Base-by-base conservation (phyloP, 2,329 filamentous ascomycete genomes). In the Penicillium verrucosum region DNA sequence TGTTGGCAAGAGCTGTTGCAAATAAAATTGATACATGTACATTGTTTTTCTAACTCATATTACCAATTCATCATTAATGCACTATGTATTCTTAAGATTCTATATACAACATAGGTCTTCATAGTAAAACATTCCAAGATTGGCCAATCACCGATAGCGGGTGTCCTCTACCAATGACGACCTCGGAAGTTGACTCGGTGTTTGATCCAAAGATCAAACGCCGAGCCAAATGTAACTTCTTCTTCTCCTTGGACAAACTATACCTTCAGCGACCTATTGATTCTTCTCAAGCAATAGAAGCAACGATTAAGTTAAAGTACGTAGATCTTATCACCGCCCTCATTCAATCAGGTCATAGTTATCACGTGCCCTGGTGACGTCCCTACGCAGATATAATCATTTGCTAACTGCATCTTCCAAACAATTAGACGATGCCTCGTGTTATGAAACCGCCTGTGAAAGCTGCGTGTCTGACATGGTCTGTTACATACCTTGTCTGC, bases 1-100 rank as follows among this genome's bases (percentile, higher is more conserved):
- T 30, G 23, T 56, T 25, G 51, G 43, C 5, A 59, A 54, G 16
- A 10, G 18, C 30, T 65, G 63, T 42, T 53, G 58, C n/a, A 54
- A 58, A 55, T 52, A 34, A 34, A 51, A 18, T 52, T 40, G 16
- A 14, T 29, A 41, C 32, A 45, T 27, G 37, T 46, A 56, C 32
- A 36, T 23, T 27, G n/a, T 30, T 46, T 51, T 32, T 37, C 8
- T 43, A 36, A 30, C 12, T 42, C 14, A 44, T 36, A 48, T 23
- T 36, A 5, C 3, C 16, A 27, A 12, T 7, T 32, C n/a, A 21
- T 12, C 9, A 14, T 25, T 7, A 16, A 55, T 45, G 30, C 10
- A 23, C 40, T 7, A 43, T 27, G 9, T 30, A 21, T 30, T 12
- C 9, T 49, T 21, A 10, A 23, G 8, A 23, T 29, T 29, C 5